Percentiles rank a stretch among this genome's conserved stretches.
Conservation (phyloP, 306 rosid genomes). For the Rosa lucieae region DNA sequence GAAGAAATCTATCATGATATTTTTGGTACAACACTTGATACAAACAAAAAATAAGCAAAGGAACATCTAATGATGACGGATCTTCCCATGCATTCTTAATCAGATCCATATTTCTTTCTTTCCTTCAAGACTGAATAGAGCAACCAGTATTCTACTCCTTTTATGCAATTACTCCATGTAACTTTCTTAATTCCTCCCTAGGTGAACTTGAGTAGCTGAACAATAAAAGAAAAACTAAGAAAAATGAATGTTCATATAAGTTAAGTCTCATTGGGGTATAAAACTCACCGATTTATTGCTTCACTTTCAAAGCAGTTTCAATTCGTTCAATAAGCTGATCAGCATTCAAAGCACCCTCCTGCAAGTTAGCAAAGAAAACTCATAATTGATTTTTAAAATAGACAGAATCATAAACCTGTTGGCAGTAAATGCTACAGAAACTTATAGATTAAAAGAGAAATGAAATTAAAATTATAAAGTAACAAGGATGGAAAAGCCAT, state of each 20-base stretch:
- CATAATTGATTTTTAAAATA: neutral
- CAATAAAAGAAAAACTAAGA: neutral
- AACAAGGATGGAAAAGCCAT: neutral
- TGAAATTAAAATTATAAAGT: neutral
- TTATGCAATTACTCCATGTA: neutral
- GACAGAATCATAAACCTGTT: neutral
- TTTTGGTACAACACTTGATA: conserved; percentile 2
- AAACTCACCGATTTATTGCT: conserved; percentile 54
- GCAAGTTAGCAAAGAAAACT: conserved; percentile 23
- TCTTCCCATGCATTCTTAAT: conserved; percentile 1
- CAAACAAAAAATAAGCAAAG: neutral
- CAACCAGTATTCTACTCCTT: neutral
- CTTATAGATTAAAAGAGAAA: neutral
- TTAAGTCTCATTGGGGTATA: neutral
- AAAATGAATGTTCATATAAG: neutral
- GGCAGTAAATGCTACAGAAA: neutral
- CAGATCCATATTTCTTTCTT: neutral
- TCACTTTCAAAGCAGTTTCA: conserved; percentile 62
- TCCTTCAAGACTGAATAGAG: neutral
- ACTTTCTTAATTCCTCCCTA: neutral
- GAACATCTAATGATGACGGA: neutral
- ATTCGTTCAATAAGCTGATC: conserved; percentile 70
- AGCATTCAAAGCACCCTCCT: conserved; percentile 91
- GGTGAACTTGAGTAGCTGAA: conserved; percentile 2
- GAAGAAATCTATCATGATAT: neutral